Base-by-base conservation (phyloP, 331 rosid genomes). In the Pyracantha coccinea region DNA sequence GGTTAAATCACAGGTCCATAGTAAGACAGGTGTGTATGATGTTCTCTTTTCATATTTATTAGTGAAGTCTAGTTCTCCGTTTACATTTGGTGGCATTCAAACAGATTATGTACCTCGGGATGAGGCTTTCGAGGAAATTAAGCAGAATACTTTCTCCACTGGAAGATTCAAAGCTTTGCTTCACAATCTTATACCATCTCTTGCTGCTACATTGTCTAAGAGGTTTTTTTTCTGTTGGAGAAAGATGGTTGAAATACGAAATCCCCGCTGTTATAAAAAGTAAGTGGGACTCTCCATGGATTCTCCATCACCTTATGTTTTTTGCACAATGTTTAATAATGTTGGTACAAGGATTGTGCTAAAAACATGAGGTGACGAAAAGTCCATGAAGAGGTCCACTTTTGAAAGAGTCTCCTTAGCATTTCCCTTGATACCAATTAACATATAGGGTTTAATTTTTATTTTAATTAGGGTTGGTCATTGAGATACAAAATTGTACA, bases 71-170 rank as follows among this genome's bases (percentile, higher is more conserved):
- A 25, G n/a, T 29, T 53, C 6, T 10, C 44, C 8, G 4, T 23
- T 31, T 65, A 4, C 8, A 7, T 25, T 25, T 74, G 29, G 68
- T 79, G 88, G 63, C 41, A 66, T 65, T 74, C 27, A 57, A 83
- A 83, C 63, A 93, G 98, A 91, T 11, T 94, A 91, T 65, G 99
- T 94, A 74, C 99, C 99, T 4, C 85, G 99, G 11, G 99, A 94
- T 75, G 97, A 94, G 84, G 87, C 95, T 67, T 94, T 94, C 77
- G 99, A 90, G 66, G 99, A 94, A 86, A 90, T 90, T 62, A 94
- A 94, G 79, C 96, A 91, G 80, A 60, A 83, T 59, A 85, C 96
- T 47, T 94, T 94, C 86, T 85, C 96, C 16, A 87, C 93, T 38
- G 98, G 98, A 67, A 90, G 92, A 84, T 81, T 94, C 88, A 94